Conservation (phyloP, 768 basidiomycete genomes). For the Tricholoma sp. region DNA sequence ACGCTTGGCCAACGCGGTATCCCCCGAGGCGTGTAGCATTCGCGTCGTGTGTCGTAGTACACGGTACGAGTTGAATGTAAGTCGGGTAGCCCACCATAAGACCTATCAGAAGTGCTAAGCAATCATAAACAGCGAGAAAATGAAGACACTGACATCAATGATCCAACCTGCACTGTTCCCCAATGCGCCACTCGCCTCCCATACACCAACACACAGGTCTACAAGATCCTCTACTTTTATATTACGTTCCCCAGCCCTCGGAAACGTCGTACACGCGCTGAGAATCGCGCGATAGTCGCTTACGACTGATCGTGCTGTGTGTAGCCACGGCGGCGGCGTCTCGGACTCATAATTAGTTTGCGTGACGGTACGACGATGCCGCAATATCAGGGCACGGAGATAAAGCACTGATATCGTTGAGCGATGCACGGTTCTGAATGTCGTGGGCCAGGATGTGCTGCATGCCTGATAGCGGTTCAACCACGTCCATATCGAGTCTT, state of each 20-base stretch:
- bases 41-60: conserved; percentile 83
- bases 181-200: conserved; percentile 68
- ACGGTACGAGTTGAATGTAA: conserved; percentile 90
- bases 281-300: conserved; percentile 69
- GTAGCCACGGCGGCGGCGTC: conserved; percentile 52
- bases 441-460: conserved; percentile 69
- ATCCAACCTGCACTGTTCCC: conserved; percentile 71
- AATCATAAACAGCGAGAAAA: background rate
- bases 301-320: conserved; percentile 59
- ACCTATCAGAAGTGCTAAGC: conserved; percentile 38
- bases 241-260: conserved; percentile 76
- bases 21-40: conserved; percentile 57
- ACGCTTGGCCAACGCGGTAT: conserved; percentile 59
- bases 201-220: conserved; percentile 73
- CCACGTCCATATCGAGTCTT: conserved; percentile 52
- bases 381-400: conserved; percentile 64
- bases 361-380: conserved; percentile 25
- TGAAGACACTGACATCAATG: conserved; percentile 57
- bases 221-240: conserved; percentile 77
- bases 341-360: conserved; percentile 14
- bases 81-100: conserved; percentile 89
- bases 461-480: conserved; percentile 56
- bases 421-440: conserved; percentile 74
- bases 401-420: conserved; percentile 66
- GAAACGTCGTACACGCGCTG: conserved; percentile 67